Evolutionary conservation across 371 early-diverging fungal genomes (phyloP), one percentile per base, ranked within the genome.

Genomic region (Rhizoclosmatium hyalinum): DNA sequence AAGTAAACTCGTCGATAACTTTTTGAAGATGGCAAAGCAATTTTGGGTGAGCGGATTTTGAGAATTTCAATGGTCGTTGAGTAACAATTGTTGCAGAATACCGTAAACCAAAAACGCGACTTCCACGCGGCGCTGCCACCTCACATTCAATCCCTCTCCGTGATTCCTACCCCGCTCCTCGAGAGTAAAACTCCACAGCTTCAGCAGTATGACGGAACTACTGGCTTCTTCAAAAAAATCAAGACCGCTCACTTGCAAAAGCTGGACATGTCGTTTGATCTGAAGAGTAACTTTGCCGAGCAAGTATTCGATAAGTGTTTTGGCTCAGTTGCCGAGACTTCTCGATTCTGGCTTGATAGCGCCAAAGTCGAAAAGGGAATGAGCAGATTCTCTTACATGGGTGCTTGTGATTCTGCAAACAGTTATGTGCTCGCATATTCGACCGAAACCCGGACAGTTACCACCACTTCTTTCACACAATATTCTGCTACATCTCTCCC

Each of bases 271-370:
- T 58, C 61, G 10, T 43, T 70, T 56, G 56, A 60, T 42, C 45
- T 41, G n/a, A 14, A 21, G 14, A 75, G 55, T 12, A 67, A 67
- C 54, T 67, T 75, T 47, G 47, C 81, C 0, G 78, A 82, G 68
- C 3, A 21, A 0, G 72, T 80, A 62, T 83, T 87, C 79, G 55
- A 58, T 5, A n/a, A 66, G 5, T 44, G 88, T 39, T 88, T 78
- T 55, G 74, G 79, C 4, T 39, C 68, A 12, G 45, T 76, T 8
- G 63, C 73, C 39, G 78, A 77, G 19, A 32, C 67, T n/a, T 72
- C 74, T 63, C 73, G 86, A 6, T 82, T 89, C 67, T 92, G 93
- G 94, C 82, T 93, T 12, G 93, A 94, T 72, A 90, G 90, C 63
- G 91, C 90, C 50, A 81, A 83, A 64, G 85, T 77, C 60, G 82